These are phyloP conservation scores for Scheffersomyces segobiensis DNA, from an alignment of 1,139 yeast genomes.

Conservation along the genomic window DNA sequence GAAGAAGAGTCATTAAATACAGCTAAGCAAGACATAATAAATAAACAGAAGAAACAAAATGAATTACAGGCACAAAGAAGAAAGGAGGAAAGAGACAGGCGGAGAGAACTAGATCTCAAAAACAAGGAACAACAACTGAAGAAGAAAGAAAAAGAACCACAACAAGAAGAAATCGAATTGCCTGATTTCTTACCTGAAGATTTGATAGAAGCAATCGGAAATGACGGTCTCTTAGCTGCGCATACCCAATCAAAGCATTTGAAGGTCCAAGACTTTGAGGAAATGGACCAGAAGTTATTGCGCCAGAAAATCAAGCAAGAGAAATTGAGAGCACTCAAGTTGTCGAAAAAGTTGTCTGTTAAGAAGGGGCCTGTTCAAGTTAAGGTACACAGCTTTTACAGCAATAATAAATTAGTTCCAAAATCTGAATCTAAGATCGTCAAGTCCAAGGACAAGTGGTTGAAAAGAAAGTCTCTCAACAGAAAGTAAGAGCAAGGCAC, in stretches of 20 bases:
- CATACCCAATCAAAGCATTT: conserved; percentile 31
- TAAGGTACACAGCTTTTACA: conserved; percentile 33
- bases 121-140: conserved; percentile 51
- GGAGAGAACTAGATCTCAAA: conserved; percentile 49
- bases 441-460: conserved; percentile 56
- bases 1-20: conserved; percentile 43
- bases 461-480: conserved; percentile 54
- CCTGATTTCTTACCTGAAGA: conserved; percentile 57
- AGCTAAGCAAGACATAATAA: conserved; percentile 32
- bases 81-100: conserved; percentile 44
- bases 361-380: conserved; percentile 62
- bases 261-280: conserved; percentile 37
- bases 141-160: conserved; percentile 27
- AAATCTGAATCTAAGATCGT: conserved; percentile 43
- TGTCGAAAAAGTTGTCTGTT: conserved; percentile 33
- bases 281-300: conserved; percentile 22
- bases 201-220: conserved; percentile 32
- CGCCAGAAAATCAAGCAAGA: conserved; percentile 33
- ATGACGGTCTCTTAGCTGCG: conserved; percentile 4
- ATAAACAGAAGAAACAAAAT: conserved; percentile 33
- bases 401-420: conserved; percentile 42
- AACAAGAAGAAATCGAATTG: conserved; percentile 26
- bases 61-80: conserved; percentile 35
- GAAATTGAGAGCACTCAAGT: conserved; percentile 44
- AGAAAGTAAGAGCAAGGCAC: conserved; percentile 23